phyloP scores from a whole-genome alignment of 73 alveolate species.

The Paramecium sexaurelia region DNA sequence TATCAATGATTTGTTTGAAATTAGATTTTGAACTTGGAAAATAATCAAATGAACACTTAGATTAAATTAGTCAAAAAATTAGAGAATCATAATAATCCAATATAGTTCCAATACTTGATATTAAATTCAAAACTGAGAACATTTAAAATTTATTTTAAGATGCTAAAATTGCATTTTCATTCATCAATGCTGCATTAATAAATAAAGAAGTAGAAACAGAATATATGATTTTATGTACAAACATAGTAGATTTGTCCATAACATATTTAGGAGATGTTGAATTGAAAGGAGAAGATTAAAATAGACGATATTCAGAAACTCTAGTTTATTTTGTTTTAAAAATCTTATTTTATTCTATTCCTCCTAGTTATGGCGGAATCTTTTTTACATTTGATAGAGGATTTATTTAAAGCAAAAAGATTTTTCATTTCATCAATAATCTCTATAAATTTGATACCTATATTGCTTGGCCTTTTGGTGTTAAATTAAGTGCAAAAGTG shows the following conservation, averaged over 20 bases:
- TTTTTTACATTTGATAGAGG: not conserved
- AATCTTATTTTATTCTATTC: not conserved
- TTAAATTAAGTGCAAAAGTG: not conserved
- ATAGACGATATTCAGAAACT: not conserved
- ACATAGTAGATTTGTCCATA: not conserved
- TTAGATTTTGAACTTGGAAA: not conserved
- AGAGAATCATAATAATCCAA: not conserved
- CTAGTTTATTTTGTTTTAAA: not conserved
- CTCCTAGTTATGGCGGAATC: not conserved
- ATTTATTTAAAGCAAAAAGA: not conserved
- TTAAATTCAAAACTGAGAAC: not conserved
- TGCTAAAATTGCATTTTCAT: not conserved
- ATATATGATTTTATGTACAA: not conserved
- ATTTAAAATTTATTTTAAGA: not conserved
- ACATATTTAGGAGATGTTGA: not conserved
- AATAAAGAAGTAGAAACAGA: slow-evolving; percentile 1
- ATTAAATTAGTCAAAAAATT: not conserved
- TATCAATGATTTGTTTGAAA: not conserved
- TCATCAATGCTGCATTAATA: not conserved
- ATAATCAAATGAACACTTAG: not conserved
- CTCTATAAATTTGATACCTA: not conserved
- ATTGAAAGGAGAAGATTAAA: not conserved
- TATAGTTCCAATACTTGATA: not conserved
- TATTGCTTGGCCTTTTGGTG: not conserved
- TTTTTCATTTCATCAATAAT: not conserved